Conservation (phyloP, 345 rosid species). For the Hevea brasiliensis region DNA sequence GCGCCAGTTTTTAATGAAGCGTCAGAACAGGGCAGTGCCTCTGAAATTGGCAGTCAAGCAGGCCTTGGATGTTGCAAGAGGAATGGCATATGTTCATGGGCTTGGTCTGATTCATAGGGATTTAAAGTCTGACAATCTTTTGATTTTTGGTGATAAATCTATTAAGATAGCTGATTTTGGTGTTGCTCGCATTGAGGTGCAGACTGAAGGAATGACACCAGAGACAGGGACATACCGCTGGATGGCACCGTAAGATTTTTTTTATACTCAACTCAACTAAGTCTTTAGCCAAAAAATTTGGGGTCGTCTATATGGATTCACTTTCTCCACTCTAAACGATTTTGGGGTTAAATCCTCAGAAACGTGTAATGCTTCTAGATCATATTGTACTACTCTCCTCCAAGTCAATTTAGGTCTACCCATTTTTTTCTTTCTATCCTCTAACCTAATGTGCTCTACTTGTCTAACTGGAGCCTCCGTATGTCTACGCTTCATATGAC, state of each 20-base stretch:
- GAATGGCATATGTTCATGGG: constrained; percentile 34
- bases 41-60: constrained; percentile 38
- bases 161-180: constrained; percentile 38
- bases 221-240: constrained; percentile 39
- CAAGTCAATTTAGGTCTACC: too few species aligned
- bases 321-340: too few species aligned
- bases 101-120: constrained; percentile 32
- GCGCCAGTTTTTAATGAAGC: constrained; percentile 24
- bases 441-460: too few species aligned
- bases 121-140: constrained; percentile 34
- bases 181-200: constrained; percentile 38
- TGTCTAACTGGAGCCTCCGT: too few species aligned
- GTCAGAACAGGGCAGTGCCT: constrained; percentile 30
- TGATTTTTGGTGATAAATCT: constrained; percentile 29
- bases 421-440: too few species aligned
- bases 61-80: constrained; percentile 35
- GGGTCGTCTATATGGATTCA: too few species aligned
- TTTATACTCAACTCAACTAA: too few species aligned
- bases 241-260: constrained; percentile 36
- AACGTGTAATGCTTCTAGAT: too few species aligned
- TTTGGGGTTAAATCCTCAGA: too few species aligned
- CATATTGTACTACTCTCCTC: too few species aligned
- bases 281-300: too few species aligned
- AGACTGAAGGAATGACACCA: constrained; percentile 39
- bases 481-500: too few species aligned